Evolutionary conservation across 306 rosid species (phyloP).

Genomic region (Lotus japonicus): DNA sequence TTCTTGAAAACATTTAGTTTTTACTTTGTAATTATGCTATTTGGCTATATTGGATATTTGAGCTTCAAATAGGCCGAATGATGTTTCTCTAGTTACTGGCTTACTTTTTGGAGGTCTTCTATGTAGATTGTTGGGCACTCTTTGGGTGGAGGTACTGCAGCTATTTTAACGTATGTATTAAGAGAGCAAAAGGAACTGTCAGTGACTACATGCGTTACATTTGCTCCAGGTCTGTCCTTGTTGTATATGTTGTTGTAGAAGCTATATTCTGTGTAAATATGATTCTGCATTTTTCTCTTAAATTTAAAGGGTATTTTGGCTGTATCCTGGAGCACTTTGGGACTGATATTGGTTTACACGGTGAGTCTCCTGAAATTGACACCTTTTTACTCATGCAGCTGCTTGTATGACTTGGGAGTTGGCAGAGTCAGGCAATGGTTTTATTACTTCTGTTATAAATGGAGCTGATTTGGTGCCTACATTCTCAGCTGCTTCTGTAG

Average conservation of each 20-base stretch:
- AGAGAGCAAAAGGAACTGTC: conserved; percentile 84
- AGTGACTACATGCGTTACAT: conserved; percentile 63
- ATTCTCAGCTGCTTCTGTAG: conserved; percentile 93
- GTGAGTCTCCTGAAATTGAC: conserved; percentile 24
- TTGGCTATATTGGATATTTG: neutral
- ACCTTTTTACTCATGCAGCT: conserved; percentile 48
- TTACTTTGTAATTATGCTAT: conserved; percentile 2
- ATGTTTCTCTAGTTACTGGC: neutral
- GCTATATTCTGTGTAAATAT: neutral
- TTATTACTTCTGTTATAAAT: conserved; percentile 82
- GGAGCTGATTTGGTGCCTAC: conserved; percentile 98
- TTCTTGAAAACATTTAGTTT: neutral
- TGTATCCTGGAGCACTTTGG: conserved; percentile 13
- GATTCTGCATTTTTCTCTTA: neutral
- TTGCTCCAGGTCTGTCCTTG: conserved; percentile 79
- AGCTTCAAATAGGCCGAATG: conserved; percentile 10
- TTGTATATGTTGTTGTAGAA: neutral
- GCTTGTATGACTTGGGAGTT: conserved; percentile 99
- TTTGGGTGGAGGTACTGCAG: conserved; percentile 98
- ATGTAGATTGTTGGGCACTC: conserved; percentile 91
- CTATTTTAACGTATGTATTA: conserved; percentile 80
- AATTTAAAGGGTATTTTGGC: neutral
- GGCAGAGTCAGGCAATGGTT: conserved; percentile 75
- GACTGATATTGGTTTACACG: neutral
- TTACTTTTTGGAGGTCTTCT: neutral